Percentiles rank a stretch among this genome's conserved stretches.
These are phyloP conservation scores for Trichoderma sp. DNA, from an alignment of 2,329 filamentous ascomycete species.

Conservation along the genomic window DNA sequence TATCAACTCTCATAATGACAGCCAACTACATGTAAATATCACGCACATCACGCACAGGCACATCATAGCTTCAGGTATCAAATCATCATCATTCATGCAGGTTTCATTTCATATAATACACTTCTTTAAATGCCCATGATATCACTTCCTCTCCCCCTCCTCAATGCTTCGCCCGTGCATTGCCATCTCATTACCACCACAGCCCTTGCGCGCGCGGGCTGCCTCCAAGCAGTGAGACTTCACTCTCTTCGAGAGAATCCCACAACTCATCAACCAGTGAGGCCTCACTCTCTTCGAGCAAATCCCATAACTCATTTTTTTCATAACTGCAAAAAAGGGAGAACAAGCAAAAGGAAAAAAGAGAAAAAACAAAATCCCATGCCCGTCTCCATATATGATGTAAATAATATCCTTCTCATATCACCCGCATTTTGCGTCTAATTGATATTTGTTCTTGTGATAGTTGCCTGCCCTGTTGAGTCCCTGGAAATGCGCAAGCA, in stretches of 20 bases:
- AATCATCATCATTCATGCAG: slow-evolving; percentile 22
- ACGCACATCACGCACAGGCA: not conserved
- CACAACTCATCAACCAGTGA: not conserved
- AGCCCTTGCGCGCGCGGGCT: not conserved
- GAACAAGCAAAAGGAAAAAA: not conserved
- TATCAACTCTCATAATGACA: not conserved
- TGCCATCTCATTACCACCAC: slow-evolving; percentile 16
- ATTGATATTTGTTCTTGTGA: slow-evolving; percentile 16
- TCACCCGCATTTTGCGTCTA: slow-evolving; percentile 10
- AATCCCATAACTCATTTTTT: not conserved
- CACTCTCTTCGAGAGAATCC: not conserved
- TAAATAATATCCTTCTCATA: not conserved
- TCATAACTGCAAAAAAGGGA: not conserved
- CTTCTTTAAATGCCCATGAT: slow-evolving; percentile 11
- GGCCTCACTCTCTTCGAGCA: not conserved
- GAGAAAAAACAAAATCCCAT: not conserved
- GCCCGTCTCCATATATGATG: not conserved
- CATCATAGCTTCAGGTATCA: slow-evolving; percentile 1
- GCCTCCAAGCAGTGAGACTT: slow-evolving; percentile 8
- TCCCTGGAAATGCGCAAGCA: slow-evolving; percentile 5
- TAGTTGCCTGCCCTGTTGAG: slow-evolving; percentile 24
- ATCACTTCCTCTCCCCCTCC: not conserved
- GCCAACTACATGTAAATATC: not conserved
- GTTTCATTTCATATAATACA: slow-evolving; percentile 20
- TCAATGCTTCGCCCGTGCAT: not conserved